These are phyloP conservation scores for Carex parvula DNA, from an alignment of 176 grass and related monocot species.

Conservation along the genomic window DNA sequence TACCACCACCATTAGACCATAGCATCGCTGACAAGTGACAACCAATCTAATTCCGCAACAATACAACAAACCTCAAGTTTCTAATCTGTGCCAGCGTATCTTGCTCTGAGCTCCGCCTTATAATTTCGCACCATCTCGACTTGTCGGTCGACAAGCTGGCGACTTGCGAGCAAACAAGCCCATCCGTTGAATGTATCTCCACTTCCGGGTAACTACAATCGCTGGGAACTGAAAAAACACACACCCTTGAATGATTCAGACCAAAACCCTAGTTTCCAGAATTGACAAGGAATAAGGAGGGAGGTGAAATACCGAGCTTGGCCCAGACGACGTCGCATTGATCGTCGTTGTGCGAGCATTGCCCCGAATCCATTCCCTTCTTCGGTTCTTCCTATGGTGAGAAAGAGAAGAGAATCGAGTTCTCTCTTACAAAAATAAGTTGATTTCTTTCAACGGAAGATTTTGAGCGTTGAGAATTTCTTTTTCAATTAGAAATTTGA, in stretches of 20 bases:
- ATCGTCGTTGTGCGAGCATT: slow-evolving; percentile 52
- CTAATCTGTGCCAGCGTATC: neutral
- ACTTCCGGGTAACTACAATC: slow-evolving; percentile 47
- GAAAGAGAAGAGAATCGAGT: neutral
- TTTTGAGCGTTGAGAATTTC: neutral
- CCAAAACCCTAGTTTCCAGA: slow-evolving; percentile 22
- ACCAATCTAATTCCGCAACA: neutral
- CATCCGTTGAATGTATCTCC: slow-evolving; percentile 42
- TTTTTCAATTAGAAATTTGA: neutral
- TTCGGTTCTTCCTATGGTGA: slow-evolving; percentile 14
- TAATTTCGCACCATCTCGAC: slow-evolving; percentile 80
- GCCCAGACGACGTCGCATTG: slow-evolving; percentile 42
- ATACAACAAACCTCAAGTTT: slow-evolving; percentile 13
- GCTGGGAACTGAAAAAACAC: slow-evolving; percentile 49
- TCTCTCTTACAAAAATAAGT: neutral
- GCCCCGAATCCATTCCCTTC: slow-evolving; percentile 60
- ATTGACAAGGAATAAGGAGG: neutral
- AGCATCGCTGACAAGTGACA: neutral
- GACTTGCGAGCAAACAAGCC: slow-evolving; percentile 49
- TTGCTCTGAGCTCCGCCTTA: slow-evolving; percentile 38
- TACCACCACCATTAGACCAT: neutral
- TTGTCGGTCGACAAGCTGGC: slow-evolving; percentile 9
- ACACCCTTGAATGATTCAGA: neutral
- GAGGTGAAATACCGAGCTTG: slow-evolving; percentile 51
- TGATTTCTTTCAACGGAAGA: slow-evolving; percentile 17